Evolutionary conservation across 1,139 yeast genomes (phyloP), one percentile per base, ranked within the genome.

Genomic region (Blastobotrys apis): DNA sequence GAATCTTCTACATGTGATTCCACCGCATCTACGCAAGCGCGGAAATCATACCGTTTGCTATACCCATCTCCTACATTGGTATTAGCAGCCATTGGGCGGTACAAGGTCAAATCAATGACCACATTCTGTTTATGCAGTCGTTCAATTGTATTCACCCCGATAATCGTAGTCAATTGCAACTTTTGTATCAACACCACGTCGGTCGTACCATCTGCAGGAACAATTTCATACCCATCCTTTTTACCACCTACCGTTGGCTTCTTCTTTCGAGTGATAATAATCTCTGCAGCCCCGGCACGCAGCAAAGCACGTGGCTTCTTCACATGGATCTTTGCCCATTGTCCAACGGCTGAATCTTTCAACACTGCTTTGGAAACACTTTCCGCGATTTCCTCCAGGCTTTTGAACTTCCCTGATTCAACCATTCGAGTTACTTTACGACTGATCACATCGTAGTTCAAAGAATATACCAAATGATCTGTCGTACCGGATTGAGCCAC

Each of bases 141-240:
- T 62, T 92, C 98, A 65, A 88, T 85, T 1, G 90, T 83, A 66
- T 87, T 90, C 6, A 92, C 94, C 2, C 98, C 98, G 54, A 92
- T 84, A 33, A 88, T 73, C 0, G 96, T 83, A 41, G 83, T 73
- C 23, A 85, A 64, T 44, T 75, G 72, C 41, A 90, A 66, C 12
- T 76, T 75, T 23, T 69, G 68, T 30, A 84, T 75, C 25, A 59
- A 62, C 5, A 84, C 68, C 9, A 56, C 53, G 53, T 79, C 85
- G 5, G 55, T 50, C 16, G 58, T 54, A 9, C 53, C 55, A 3
- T 50, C 54, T 0, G 55, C 42, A 68, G 57, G 41, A 4, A 63
- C 60, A 44, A 74, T 72, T 30, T 73, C 70, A 13, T 32, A 39
- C 4, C 65, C 38, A 67, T 73, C 21, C 79, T 43, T 47, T 6